phyloP scores from a whole-genome alignment of 2,329 filamentous ascomycete species.

The Botrytis paeoniae region DNA sequence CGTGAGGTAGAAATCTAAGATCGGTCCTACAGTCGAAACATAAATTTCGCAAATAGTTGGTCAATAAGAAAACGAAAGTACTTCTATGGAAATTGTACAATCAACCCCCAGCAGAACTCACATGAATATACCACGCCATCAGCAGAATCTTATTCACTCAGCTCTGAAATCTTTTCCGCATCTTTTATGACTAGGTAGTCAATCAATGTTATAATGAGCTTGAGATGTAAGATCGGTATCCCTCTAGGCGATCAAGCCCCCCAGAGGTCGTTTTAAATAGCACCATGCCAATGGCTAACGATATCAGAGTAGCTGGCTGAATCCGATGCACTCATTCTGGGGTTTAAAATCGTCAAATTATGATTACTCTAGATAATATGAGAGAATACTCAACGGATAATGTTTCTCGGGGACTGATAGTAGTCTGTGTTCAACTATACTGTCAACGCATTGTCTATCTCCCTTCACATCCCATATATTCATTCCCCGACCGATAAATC shows the following conservation, averaged over 20 bases:
- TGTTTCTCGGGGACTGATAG: rapidly evolving
- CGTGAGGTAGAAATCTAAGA: background rate
- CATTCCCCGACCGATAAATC: background rate
- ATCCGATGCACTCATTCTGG: too few species aligned
- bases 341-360: background rate
- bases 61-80: background rate
- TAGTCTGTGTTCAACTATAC: background rate
- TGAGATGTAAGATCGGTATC: background rate
- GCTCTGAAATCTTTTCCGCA: too few species aligned
- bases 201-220: background rate
- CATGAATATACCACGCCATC: background rate
- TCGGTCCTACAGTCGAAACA: background rate
- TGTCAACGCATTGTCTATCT: background rate
- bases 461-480: background rate
- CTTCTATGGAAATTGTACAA: background rate
- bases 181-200: too few species aligned
- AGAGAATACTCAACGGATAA: background rate
- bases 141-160: background rate
- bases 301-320: background rate
- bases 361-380: background rate
- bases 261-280: background rate
- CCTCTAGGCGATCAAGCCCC: background rate
- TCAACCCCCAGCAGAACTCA: background rate
- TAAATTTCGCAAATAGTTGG: background rate
- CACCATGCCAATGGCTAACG: background rate